Evolutionary conservation across 139 green algal species (phyloP).

Genomic region (Picochlorum sp.): DNA sequence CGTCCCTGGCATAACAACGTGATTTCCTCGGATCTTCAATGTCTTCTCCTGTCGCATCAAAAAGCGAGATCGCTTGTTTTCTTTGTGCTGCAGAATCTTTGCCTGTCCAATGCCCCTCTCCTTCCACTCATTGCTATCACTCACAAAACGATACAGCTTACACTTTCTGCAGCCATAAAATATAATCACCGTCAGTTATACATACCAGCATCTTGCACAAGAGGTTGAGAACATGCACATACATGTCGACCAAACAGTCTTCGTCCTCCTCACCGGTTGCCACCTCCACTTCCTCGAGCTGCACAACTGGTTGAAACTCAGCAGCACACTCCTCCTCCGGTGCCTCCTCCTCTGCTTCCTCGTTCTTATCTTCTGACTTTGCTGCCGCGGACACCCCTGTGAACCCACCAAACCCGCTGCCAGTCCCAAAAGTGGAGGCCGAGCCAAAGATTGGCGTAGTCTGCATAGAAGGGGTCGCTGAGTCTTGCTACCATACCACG

Average conservation of each 20-base stretch:
- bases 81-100: slow-evolving; percentile 92
- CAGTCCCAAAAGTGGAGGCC: slow-evolving; percentile 44
- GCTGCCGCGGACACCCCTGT: slow-evolving; percentile 29
- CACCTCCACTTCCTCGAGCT: slow-evolving; percentile 92
- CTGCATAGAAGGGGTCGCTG: not conserved
- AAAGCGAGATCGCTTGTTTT: slow-evolving; percentile 81
- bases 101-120: slow-evolving; percentile 84
- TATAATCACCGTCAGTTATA: slow-evolving; percentile 15
- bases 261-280: slow-evolving; percentile 93
- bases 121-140: slow-evolving; percentile 91
- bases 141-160: slow-evolving; percentile 97
- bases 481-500: not conserved
- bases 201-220: slow-evolving; percentile 1
- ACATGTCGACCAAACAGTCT: slow-evolving; percentile 77
- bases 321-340: slow-evolving; percentile 84
- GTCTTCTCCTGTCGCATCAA: slow-evolving; percentile 97
- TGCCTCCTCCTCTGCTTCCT: slow-evolving; percentile 43
- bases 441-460: slow-evolving; percentile 55
- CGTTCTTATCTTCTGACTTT: slow-evolving; percentile 13
- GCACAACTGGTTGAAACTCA: slow-evolving; percentile 88
- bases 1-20: slow-evolving; percentile 85
- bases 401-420: slow-evolving; percentile 64
- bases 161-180: slow-evolving; percentile 72
- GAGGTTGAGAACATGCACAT: slow-evolving; percentile 23
- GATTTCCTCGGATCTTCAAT: slow-evolving; percentile 97